phyloP scores from a whole-genome alignment of 225 moss, liverwort and hornwort species.

The Sphagnum contortum region DNA sequence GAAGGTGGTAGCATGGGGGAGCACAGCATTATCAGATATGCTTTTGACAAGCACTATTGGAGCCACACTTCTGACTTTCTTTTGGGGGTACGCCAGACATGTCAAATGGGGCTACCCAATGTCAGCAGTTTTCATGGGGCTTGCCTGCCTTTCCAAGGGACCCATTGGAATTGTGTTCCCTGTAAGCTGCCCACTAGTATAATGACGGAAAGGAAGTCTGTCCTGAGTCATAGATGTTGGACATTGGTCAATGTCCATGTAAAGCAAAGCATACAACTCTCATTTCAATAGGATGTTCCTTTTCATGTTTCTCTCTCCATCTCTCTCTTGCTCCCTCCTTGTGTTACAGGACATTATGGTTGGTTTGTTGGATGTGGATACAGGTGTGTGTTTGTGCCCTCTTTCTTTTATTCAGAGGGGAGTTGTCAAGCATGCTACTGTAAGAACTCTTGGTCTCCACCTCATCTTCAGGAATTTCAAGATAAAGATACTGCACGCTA shows the following conservation, averaged over 20 bases:
- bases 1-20: constrained; percentile 63
- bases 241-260: too few relatives aligned
- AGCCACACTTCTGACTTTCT: constrained; percentile 60
- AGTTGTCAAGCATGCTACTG: constrained; percentile 39
- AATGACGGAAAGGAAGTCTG: too few relatives aligned
- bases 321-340: too few relatives aligned
- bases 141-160: constrained; percentile 58
- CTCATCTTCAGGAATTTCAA: too few relatives aligned
- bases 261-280: too few relatives aligned
- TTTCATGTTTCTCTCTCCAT: neutral
- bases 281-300: too few relatives aligned
- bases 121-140: constrained; percentile 44
- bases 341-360: too few relatives aligned
- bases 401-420: constrained; percentile 48
- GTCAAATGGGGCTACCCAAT: constrained; percentile 29
- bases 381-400: constrained; percentile 46
- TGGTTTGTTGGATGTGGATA: constrained; percentile 5
- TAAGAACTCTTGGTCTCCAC: constrained; percentile 14
- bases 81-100: constrained; percentile 60
- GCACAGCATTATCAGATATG: constrained; percentile 70
- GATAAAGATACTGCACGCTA: too few relatives aligned
- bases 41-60: constrained; percentile 54
- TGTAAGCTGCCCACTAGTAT: constrained; percentile 18
- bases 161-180: constrained; percentile 53
- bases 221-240: too few relatives aligned